Evolutionary conservation across 2,329 filamentous ascomycete species (phyloP), one percentile per base, ranked within the genome.

Genomic region (Parastagonospora nodorum): DNA sequence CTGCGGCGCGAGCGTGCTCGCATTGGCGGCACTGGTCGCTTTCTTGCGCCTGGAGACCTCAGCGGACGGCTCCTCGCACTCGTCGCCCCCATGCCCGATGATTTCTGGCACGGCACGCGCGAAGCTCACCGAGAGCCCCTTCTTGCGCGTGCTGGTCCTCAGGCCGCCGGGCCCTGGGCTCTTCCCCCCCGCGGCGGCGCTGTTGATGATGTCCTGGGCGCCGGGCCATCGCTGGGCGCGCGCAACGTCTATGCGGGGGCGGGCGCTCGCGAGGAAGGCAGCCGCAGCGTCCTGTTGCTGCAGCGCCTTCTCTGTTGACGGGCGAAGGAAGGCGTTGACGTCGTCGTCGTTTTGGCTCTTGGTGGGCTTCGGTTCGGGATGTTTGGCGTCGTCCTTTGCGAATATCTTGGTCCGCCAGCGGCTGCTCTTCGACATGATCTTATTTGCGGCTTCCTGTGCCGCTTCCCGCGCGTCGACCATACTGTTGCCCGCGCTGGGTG

Each of bases 11-110:
- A 56, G 48, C 38, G 48, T 57, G 42, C 61, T 63, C 15, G 48
- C 41, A 15, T 53, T 53, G 6, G 62, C 43, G 30, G 57, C 19
- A 45, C 56, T 67, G 53, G 48, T 56, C 28, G 63, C 57, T 51
- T 68, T 70, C 72, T 82, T 87, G 55, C 76, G 78, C 68, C 78
- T 81, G 5, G 85, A 86, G 47, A 96, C 87, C 67, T 94, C 88
- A 15, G 85, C 78, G 1, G 86, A 83, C 1, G 89, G 89, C 8
- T 82, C 77, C 46, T 89, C 86, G 47, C 39, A 88, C 72, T 96
- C 92, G 66, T 97, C 93, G 30, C 93, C 93, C 50, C 93, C 93
- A 73, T 93, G 88, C 40, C 93, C 93, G 66, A 97, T 97, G 55
- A 96, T 75, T 40, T 91, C 88, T 6, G 92, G 92, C 47, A 82